phyloP scores from a whole-genome alignment of 768 basidiomycete species.

The Holtermannia corniformis region DNA sequence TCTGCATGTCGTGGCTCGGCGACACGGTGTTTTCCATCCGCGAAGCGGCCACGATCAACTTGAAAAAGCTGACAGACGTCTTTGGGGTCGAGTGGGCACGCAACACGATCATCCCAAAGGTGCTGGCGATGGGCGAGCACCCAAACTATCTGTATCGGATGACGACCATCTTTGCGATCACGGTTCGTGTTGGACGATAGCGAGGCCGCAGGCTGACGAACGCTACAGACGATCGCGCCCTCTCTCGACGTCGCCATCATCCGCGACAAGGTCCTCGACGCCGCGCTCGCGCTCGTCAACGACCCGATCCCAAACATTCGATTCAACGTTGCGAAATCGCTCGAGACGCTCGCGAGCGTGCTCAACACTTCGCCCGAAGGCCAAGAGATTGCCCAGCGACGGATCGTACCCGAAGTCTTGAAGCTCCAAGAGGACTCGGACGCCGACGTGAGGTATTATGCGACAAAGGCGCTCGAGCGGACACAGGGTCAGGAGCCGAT shows the following conservation, averaged over 20 bases:
- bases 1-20: slow-evolving; percentile 98
- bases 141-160: slow-evolving; percentile 95
- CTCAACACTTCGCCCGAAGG: slow-evolving; percentile 58
- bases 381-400: slow-evolving; percentile 59
- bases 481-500: slow-evolving; percentile 30
- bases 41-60: slow-evolving; percentile 92
- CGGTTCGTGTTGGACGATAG: slow-evolving; percentile 49
- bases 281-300: slow-evolving; percentile 66
- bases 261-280: slow-evolving; percentile 62
- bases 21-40: slow-evolving; percentile 98
- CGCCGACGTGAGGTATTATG: slow-evolving; percentile 70
- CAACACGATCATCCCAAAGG: slow-evolving; percentile 86
- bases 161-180: slow-evolving; percentile 98
- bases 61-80: slow-evolving; percentile 94
- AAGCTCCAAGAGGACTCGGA: slow-evolving; percentile 79
- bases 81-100: slow-evolving; percentile 98
- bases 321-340: slow-evolving; percentile 92
- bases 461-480: slow-evolving; percentile 32
- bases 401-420: slow-evolving; percentile 72
- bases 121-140: slow-evolving; percentile 92
- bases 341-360: slow-evolving; percentile 74
- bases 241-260: slow-evolving; percentile 76
- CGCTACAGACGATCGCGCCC: slow-evolving; percentile 77
- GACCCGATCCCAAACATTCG: slow-evolving; percentile 98
- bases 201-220: not conserved